phyloP scores from a whole-genome alignment of 2,329 filamentous ascomycete species.

The Stachybotrys echinatus region DNA sequence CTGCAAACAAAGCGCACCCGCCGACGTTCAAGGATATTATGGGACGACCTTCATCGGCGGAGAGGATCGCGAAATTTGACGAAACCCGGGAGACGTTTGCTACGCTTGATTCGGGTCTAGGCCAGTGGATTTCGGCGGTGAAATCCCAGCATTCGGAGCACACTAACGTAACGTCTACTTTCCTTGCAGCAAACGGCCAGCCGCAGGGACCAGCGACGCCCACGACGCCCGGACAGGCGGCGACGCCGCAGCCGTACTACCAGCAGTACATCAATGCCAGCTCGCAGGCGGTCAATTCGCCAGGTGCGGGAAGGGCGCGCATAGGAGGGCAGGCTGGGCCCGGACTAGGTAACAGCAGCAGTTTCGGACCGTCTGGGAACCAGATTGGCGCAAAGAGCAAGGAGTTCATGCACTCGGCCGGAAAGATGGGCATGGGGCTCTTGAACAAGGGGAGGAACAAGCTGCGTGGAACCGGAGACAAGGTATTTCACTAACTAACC shows the following conservation, averaged over 20 bases:
- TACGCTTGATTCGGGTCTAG: conserved; percentile 68
- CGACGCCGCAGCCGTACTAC: conserved; percentile 44
- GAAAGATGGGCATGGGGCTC: conserved; percentile 84
- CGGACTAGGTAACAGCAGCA: conserved; percentile 34
- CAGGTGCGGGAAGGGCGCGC: conserved; percentile 28
- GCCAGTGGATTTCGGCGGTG: conserved; percentile 46
- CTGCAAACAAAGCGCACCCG: not conserved
- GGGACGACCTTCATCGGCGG: conserved; percentile 55
- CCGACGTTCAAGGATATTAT: conserved; percentile 71
- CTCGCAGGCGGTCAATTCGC: conserved; percentile 17
- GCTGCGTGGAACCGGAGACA: conserved; percentile 68
- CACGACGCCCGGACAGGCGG: conserved; percentile 13
- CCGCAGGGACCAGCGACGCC: conserved; percentile 11
- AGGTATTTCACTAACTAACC: conserved; percentile 73
- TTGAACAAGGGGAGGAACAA: conserved; percentile 88
- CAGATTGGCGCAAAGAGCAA: conserved; percentile 81
- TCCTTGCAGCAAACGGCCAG: conserved; percentile 13
- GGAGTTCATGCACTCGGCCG: conserved; percentile 80
- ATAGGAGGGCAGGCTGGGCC: conserved; percentile 27
- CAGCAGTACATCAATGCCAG: conserved; percentile 50
- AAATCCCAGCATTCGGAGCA: conserved; percentile 44
- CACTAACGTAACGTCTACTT: conserved; percentile 27
- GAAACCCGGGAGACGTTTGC: conserved; percentile 68
- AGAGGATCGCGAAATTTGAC: conserved; percentile 71
- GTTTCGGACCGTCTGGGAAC: conserved; percentile 49